These are phyloP conservation scores for Alternaria tenuissima DNA, from an alignment of 2,329 filamentous ascomycete species.

Conservation along the genomic window DNA sequence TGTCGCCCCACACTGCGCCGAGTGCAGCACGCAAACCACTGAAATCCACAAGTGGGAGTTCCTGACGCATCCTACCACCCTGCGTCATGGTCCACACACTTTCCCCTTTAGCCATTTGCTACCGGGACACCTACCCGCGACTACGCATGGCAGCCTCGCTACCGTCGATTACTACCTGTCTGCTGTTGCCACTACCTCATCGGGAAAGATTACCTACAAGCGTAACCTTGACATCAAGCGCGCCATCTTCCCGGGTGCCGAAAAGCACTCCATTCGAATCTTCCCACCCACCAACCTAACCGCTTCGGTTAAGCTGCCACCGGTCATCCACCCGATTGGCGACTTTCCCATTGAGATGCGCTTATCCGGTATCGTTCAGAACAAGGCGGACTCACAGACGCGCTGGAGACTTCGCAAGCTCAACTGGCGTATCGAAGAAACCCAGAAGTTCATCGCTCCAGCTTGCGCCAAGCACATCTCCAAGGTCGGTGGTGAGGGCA, in stretches of 20 bases:
- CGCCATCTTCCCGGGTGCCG: conserved; percentile 77
- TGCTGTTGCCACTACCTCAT: conserved; percentile 61
- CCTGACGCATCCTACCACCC: conserved; percentile 52
- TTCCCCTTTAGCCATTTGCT: conserved; percentile 92
- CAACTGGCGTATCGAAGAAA: conserved; percentile 93
- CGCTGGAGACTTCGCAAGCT: conserved; percentile 92
- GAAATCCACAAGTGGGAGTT: conserved; percentile 84
- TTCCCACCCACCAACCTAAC: conserved; percentile 97
- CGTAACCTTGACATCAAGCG: conserved; percentile 78
- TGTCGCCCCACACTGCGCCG: conserved; percentile 77
- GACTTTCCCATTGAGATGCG: conserved; percentile 81
- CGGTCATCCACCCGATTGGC: conserved; percentile 86
- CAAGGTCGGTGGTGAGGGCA: conserved; percentile 70
- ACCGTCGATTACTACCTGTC: conserved; percentile 79
- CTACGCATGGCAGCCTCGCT: conserved; percentile 76
- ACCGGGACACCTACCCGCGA: conserved; percentile 84
- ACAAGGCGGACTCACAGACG: conserved; percentile 72
- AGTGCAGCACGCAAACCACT: conserved; percentile 75
- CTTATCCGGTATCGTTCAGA: conserved; percentile 83
- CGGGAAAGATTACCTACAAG: conserved; percentile 69
- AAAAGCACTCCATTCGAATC: conserved; percentile 89
- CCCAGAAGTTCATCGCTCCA: conserved; percentile 77
- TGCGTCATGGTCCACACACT: conserved; percentile 67
- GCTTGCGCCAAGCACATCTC: conserved; percentile 79
- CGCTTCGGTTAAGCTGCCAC: conserved; percentile 80